These are phyloP conservation scores for Xerocomus potaroensis DNA, from an alignment of 768 basidiomycete genomes.

Conservation along the genomic window DNA sequence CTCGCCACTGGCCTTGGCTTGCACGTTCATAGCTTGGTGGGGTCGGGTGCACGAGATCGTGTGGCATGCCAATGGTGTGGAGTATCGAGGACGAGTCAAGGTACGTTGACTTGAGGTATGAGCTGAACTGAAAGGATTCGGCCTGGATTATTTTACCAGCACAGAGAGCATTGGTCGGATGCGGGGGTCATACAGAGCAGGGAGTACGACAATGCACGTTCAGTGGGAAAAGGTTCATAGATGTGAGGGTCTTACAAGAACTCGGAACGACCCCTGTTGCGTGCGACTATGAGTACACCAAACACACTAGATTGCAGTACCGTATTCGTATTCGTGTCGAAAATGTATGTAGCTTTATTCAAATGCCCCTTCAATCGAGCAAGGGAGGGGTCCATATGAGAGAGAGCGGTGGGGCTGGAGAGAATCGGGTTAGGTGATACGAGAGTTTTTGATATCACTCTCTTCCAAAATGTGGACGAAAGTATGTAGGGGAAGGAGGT, in stretches of 20 bases:
- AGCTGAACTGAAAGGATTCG: conserved; percentile 62
- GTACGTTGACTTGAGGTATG: conserved; percentile 56
- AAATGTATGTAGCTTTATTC: no score
- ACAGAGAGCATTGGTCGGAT: no score
- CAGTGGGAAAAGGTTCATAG: conserved; percentile 58
- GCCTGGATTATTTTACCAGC: no score
- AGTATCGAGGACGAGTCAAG: conserved; percentile 58
- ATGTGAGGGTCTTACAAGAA: conserved; percentile 69
- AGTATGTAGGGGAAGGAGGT: no score
- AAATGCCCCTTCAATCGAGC: no score
- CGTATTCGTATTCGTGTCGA: no score
- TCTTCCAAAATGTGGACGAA: no score
- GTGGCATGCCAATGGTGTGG: conserved; percentile 61
- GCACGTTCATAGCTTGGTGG: conserved; percentile 68
- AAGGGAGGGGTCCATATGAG: no score
- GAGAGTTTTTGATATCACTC: conserved; percentile 28
- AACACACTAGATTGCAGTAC: conserved; percentile 40
- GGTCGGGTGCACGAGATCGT: conserved; percentile 63
- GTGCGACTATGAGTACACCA: conserved; percentile 72
- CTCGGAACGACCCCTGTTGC: conserved; percentile 69
- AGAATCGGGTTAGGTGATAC: conserved; percentile 2
- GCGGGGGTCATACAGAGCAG: no score
- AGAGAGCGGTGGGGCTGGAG: conserved; percentile 10
- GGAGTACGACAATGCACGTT: conserved; percentile 40
- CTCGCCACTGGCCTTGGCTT: conserved; percentile 76